These are phyloP conservation scores for Globisporangium mamillatum DNA, from an alignment of 352 stramenopile genomes.

Conservation along the genomic window DNA sequence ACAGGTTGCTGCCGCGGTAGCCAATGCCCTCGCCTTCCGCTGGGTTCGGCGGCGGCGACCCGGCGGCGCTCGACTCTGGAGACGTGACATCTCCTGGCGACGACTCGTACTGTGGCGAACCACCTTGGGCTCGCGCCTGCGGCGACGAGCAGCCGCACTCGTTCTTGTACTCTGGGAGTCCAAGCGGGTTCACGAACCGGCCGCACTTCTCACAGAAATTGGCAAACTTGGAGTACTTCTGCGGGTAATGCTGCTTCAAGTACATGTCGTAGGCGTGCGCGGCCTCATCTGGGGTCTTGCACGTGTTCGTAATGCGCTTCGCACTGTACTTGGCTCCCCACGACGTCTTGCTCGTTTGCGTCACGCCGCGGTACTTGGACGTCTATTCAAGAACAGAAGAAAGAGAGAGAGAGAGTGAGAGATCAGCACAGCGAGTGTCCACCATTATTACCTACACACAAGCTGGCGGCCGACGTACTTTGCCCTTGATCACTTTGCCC, in stretches of 20 bases:
- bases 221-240: constrained; percentile 85
- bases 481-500: constrained; percentile 80
- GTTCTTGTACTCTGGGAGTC: constrained; percentile 66
- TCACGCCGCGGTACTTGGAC: constrained; percentile 86
- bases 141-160: constrained; percentile 58
- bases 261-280: constrained; percentile 82
- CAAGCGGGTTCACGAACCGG: constrained; percentile 80
- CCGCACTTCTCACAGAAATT: constrained; percentile 85
- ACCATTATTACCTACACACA: constrained; percentile 3
- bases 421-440: background rate
- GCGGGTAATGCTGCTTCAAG: constrained; percentile 73
- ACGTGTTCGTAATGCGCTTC: constrained; percentile 88
- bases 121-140: constrained; percentile 7
- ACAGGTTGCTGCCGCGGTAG: constrained; percentile 60
- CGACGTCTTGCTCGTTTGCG: constrained; percentile 83
- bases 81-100: constrained; percentile 17
- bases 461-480: constrained; percentile 31
- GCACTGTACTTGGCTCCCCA: constrained; percentile 88
- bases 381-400: constrained; percentile 31
- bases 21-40: constrained; percentile 37
- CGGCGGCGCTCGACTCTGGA: constrained; percentile 16
- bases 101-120: constrained; percentile 26
- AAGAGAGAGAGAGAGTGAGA: background rate
- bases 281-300: constrained; percentile 84
- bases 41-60: constrained; percentile 23